Evolutionary conservation across 1,284 basidiomycete species (phyloP), one percentile per base, ranked within the genome.

Genomic region (Ceratobasidium sp.): DNA sequence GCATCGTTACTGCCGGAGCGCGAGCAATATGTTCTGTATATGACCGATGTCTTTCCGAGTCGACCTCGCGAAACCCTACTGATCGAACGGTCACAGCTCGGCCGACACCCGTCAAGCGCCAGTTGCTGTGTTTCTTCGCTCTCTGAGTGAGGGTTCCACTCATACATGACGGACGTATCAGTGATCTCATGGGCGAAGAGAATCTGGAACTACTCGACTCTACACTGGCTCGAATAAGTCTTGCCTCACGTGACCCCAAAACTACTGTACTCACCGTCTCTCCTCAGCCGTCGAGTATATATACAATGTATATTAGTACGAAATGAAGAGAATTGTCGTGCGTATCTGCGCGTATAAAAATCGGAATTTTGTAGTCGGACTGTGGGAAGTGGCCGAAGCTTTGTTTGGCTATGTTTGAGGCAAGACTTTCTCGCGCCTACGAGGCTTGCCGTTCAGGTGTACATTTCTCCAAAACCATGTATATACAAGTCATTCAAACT

Each of bases 351-450:
- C 51, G 23, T 53, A 53, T 53, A 63, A 63, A 63, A 63, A 33
- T n/a, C 26, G n/a, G n/a, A 63, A 40, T 40, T 63, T 39, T 15
- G 61, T 40, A 10, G n/a, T n/a, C 15, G 6, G 39, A 63, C 15
- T 7, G 9, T 40, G 20, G 42, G 39, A 42, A n/a, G 61, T 63
- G 61, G 61, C 61, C 9, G 33, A 39, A 15, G 39, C 3, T 44
- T 40, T 63, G 61, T 63, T 63, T 33, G 40, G 20, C 28, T 39
- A 40, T 63, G 61, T 42, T 39, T 67, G 66, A 67, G 66, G 66
- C 66, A 67, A 67, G 66, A 67, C 66, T 67, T 46, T 49, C 51
- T 42, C 23, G 42, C n/a, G 63, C 26, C 15, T 40, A 9, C 44
- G 3, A 20, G 6, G 39, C n/a, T 67, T 26, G 13, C 12, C 6